Conservation (phyloP, 1,284 basidiomycete species). For the Sanguinoderma infundibulare region DNA sequence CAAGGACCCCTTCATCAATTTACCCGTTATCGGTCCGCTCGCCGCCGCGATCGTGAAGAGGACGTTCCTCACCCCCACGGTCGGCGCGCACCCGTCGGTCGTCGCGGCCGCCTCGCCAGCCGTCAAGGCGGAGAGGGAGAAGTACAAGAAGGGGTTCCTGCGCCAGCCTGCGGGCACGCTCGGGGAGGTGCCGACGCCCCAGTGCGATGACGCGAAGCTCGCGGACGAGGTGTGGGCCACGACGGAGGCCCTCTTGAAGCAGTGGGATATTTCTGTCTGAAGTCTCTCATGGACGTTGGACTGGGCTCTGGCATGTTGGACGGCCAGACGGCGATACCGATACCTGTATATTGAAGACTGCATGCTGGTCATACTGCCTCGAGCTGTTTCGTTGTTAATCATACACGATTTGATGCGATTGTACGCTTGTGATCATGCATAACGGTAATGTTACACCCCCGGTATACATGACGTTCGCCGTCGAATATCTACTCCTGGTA, state of each 20-base stretch:
- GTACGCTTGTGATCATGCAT: too few species aligned
- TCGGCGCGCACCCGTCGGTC: slow-evolving; percentile 47
- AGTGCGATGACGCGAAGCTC: slow-evolving; percentile 42
- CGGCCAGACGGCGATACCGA: too few species aligned
- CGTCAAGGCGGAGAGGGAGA: slow-evolving; percentile 38
- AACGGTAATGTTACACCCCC: too few species aligned
- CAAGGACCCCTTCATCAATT: slow-evolving; percentile 13
- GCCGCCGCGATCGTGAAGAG: slow-evolving; percentile 15
- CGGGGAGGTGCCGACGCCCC: slow-evolving; percentile 30
- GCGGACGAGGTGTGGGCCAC: slow-evolving; percentile 50
- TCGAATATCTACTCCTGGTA: not conserved
- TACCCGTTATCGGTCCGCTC: slow-evolving; percentile 18
- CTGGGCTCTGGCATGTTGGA: too few species aligned
- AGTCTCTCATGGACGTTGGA: not conserved
- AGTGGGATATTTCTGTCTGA: slow-evolving; percentile 19
- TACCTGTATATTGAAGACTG: too few species aligned
- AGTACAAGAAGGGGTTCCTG: slow-evolving; percentile 51
- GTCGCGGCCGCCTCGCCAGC: slow-evolving; percentile 52
- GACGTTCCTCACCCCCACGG: slow-evolving; percentile 20
- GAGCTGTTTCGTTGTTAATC: too few species aligned
- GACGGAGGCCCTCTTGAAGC: slow-evolving; percentile 39
- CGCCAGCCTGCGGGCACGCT: slow-evolving; percentile 42
- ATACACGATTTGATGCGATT: too few species aligned
- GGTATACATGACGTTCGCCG: too few species aligned
- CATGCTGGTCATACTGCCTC: too few species aligned